Evolutionary conservation across 495 filamentous ascomycete species (phyloP), one percentile per base, ranked within the genome.

Genomic region (Xylaria sp.): DNA sequence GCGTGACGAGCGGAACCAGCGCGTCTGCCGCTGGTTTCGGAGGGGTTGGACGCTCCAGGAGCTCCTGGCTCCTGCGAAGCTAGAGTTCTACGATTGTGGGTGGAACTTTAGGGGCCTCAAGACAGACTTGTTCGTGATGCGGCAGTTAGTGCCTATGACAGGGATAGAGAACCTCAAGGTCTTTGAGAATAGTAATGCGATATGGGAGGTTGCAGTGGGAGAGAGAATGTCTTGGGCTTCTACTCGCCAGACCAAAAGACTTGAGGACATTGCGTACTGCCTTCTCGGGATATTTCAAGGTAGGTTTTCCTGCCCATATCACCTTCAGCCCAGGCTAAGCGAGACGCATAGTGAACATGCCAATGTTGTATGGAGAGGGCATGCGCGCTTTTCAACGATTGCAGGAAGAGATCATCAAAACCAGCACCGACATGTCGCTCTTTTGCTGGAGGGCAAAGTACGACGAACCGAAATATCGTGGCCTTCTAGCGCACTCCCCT

Each of bases 61-160:
- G 69, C 69, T 75, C 1, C 11, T 75, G 2, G 73, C 73, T 21
- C 73, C 73, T 5, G 15, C 1, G 2, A 35, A 58, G 21, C 61
- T 82, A 0, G 52, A 72, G 37, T 82, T 83, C 58, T 80, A 75
- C 53, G 64, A 67, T 26, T 2, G 26, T 43, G 52, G 71, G 1
- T 70, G 75, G 58, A 69, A 29, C 61, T 50, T 35, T 21, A 78
- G 15, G 78, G 80, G 15, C 62, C 48, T 5, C 78, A 75, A 68
- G 29, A 78, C 64, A 66, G 57, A 41, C 37, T 57, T 40, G 50
- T 40, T 61, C 2, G 37, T 61, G 3, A 61, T 43, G 58, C 58
- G 41, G 11, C 29, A 29, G 7, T 61, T 33, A 71, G 77, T 14
- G 3, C 1, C 0, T 17, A 53, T 55, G 29, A 55, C 46, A 5